Evolutionary conservation across 1,284 basidiomycete genomes (phyloP), one percentile per base, ranked within the genome.

Genomic region (Malassezia yamatoensis): DNA sequence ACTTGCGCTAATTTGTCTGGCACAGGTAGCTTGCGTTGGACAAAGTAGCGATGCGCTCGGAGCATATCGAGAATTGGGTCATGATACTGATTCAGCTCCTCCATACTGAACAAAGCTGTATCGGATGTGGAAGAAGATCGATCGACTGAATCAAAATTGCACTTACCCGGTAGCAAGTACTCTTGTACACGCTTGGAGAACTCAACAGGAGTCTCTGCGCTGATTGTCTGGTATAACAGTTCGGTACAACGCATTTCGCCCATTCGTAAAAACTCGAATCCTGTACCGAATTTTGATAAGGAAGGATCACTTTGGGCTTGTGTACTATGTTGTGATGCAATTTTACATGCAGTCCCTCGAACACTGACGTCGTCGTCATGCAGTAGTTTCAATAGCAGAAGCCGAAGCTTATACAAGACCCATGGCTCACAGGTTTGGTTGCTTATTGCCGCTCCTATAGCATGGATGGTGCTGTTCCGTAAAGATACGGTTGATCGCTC

Each of bases 31-130:
- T 21, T 18, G 2, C 39, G 35, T 18, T 16, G 15, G 13, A 32
- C 39, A 18, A 51, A 29, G 37, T 12, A 41, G 24, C 51, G 42
- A 47, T 51, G 51, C 2, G 64, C 64, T 13, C 64, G 59, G 15
- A 65, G 51, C 5, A 68, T 38, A 5, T 50, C 60, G 8, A 46
- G 41, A 32, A 61, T 61, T 1, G 60, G 58, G 37, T 69, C 67
- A n/a, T 63, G 47, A 59, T 63, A 69, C 48, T 69, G 67, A 39
- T 69, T 69, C 29, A 59, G 59, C 39, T 53, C 60, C 44, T 69
- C 67, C n/a, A 62, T 54, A 7, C 59, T 58, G 40, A 69, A 69
- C 6, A 69, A 55, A 21, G 24, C 24, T 7, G 24, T 29, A 29
- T 29, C 24, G 24, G 24, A 29, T 29, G 3, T 3, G 4, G 24